Conservation (phyloP, 139 green algal genomes). For the Coccomyxa sp. region DNA sequence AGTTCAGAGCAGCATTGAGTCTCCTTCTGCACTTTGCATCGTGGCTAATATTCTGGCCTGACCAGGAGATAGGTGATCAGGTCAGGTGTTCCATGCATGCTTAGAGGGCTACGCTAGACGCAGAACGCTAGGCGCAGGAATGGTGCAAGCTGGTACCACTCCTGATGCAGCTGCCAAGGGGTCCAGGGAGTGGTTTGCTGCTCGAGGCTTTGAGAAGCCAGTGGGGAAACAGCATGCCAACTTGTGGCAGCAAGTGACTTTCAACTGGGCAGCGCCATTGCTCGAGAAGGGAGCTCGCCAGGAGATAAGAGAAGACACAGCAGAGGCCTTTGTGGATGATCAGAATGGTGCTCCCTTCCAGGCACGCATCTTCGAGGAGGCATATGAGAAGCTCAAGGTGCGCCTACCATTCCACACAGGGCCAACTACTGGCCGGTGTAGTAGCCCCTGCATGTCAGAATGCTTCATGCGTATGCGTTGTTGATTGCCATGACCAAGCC, state of each 20-base stretch:
- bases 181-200: no score
- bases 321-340: constrained; percentile 15
- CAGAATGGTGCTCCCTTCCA: constrained; percentile 32
- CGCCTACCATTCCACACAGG: neutral
- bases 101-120: neutral
- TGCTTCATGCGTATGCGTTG: neutral
- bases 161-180: no score
- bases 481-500: neutral
- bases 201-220: constrained; percentile 9
- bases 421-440: neutral
- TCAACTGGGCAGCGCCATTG: constrained; percentile 46
- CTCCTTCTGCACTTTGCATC: no score
- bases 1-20: no score
- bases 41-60: neutral
- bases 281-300: constrained; percentile 25
- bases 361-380: constrained; percentile 38
- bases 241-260: constrained; percentile 25
- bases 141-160: neutral
- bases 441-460: neutral
- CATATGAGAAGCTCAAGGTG: constrained; percentile 34
- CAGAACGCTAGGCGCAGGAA: neutral
- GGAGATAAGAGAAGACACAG: constrained; percentile 19
- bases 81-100: neutral
- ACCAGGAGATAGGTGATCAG: neutral
- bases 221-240: constrained; percentile 6